Evolutionary conservation across 2,329 filamentous ascomycete species (phyloP).

Genomic region (Aspergillus pseudoterreus): DNA sequence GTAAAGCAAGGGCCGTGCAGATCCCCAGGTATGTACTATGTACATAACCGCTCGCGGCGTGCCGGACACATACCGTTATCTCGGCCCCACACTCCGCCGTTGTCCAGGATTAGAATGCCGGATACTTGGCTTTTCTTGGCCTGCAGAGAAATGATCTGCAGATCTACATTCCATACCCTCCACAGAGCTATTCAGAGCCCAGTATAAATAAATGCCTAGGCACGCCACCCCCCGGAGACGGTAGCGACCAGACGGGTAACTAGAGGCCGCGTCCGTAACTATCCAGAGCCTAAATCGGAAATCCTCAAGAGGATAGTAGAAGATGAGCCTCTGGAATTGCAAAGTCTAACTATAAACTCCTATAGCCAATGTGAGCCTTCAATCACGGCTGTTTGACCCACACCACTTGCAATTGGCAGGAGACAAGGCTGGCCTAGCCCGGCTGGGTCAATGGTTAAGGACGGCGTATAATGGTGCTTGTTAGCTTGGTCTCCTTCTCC

Average conservation of each 20-base stretch:
- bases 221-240: too few relatives aligned
- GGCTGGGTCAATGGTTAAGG: background rate
- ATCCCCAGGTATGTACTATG: too few relatives aligned
- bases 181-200: background rate
- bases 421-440: background rate
- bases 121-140: background rate
- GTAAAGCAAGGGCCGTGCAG: too few relatives aligned
- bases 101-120: background rate
- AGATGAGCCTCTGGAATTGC: background rate
- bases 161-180: background rate
- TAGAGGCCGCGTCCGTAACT: background rate
- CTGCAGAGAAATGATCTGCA: background rate
- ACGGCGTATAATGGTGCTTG: background rate
- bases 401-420: background rate
- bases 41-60: too few relatives aligned
- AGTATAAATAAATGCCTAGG: too few relatives aligned
- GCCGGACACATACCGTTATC: background rate
- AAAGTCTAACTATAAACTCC: background rate
- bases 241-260: too few relatives aligned
- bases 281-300: background rate
- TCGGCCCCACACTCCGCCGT: background rate
- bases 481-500: background rate
- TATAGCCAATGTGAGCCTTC: background rate
- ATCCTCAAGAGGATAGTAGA: background rate
- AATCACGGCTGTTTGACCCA: background rate